Percentiles rank a stretch among this genome's conserved stretches.
phyloP scores from a whole-genome alignment of 2,329 filamentous ascomycete species.

The Lasiodiplodia sp. region DNA sequence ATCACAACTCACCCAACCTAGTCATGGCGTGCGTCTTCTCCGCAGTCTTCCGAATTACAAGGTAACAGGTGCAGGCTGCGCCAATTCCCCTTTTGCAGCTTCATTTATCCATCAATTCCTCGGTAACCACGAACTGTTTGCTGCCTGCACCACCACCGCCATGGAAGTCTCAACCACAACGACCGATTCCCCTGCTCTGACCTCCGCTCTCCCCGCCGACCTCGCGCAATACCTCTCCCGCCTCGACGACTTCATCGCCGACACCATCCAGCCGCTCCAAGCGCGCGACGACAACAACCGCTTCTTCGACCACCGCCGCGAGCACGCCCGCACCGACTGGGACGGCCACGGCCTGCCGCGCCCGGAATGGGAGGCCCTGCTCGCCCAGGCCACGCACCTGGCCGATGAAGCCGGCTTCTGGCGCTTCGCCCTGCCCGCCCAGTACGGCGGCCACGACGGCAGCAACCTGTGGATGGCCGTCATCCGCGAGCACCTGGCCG shows the following conservation, averaged over 20 bases:
- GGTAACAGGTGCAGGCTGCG: not conserved
- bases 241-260: slow-evolving; percentile 66
- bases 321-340: slow-evolving; percentile 69
- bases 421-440: slow-evolving; percentile 63
- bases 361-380: slow-evolving; percentile 65
- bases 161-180: not conserved
- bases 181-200: slow-evolving; percentile 49
- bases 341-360: slow-evolving; percentile 63
- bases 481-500: slow-evolving; percentile 65
- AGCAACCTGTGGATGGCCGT: slow-evolving; percentile 70
- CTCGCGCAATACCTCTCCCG: slow-evolving; percentile 56
- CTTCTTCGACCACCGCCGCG: slow-evolving; percentile 71
- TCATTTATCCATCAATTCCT: not conserved
- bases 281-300: slow-evolving; percentile 64
- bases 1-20: not conserved
- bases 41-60: not conserved
- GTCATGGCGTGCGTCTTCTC: not conserved
- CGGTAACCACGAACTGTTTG: not conserved
- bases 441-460: slow-evolving; percentile 63
- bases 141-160: not conserved
- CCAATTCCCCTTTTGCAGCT: not conserved
- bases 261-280: slow-evolving; percentile 63
- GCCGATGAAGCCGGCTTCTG: slow-evolving; percentile 68
- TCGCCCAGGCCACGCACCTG: slow-evolving; percentile 56
- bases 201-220: slow-evolving; percentile 63